Evolutionary conservation across 1,139 yeast species (phyloP), one percentile per base, ranked within the genome.

Genomic region (Debaryomycetaceae sp.): DNA sequence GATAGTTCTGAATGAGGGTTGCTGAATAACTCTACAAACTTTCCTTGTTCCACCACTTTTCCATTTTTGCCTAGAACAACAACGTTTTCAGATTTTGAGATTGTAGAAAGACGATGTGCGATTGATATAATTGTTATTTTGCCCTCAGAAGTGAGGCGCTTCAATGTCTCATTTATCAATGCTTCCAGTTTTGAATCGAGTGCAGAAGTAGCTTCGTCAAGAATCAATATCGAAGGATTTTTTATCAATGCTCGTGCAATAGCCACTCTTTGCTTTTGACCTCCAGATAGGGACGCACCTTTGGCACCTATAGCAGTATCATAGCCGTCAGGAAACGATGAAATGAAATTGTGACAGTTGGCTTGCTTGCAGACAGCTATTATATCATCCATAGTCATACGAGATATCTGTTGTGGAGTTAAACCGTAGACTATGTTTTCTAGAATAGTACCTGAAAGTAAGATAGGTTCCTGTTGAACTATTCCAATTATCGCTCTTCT

Each of bases 241-340:
- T 83, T 75, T 31, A 83, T 70, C 47, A 84, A 70, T 3, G 95
- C 91, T 46, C 96, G 69, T 0, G 96, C 96, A 47, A 88, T 76
- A 4, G 96, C 96, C 35, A 88, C 78, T 54, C 96, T 73, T 63
- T 88, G 97, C 58, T 87, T 87, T 57, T 88, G 96, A 5, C 97
- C 97, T 30, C 96, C 96, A 6, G 83, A 77, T 35, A 80, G 63
- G 26, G 80, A 72, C 0, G 83, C 79, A 1, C 86, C 85, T 40
- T 79, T 66, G 4, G 78, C 54, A 2, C 81, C 81, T 45, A 76
- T 73, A 8, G 75, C 62, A 0, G 82, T 77, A 38, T 76, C 78
- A 44, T 75, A 73, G 14, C 75, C 74, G 39, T 76, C 80, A 0
- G 81, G 79, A 59, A 77, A 75, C 3, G 62, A 50, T 37, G 53